These are phyloP conservation scores for Huntiella decipiens DNA, from an alignment of 2,329 filamentous ascomycete species.

Conservation along the genomic window DNA sequence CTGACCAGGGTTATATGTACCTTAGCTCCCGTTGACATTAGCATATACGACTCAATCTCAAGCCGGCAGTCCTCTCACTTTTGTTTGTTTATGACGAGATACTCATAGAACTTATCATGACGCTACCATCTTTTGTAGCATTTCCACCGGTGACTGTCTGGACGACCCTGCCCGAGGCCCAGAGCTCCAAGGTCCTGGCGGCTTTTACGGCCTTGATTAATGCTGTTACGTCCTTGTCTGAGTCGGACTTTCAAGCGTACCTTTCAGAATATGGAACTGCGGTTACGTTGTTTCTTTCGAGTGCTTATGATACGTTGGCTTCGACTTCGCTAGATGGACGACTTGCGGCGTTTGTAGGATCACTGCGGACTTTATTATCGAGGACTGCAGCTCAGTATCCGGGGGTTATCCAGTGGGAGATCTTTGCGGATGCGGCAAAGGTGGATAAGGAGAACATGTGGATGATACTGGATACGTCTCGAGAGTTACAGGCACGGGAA, in stretches of 20 bases:
- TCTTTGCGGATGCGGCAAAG: slow-evolving; percentile 54
- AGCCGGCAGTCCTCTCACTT: too few relatives aligned
- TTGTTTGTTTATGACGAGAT: too few relatives aligned
- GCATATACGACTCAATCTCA: too few relatives aligned
- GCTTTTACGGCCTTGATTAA: slow-evolving; percentile 55
- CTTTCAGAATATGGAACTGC: background rate
- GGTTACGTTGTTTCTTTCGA: slow-evolving; percentile 35
- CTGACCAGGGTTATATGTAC: slow-evolving; percentile 9
- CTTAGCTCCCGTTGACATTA: too few relatives aligned
- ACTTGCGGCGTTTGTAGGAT: background rate
- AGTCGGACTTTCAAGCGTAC: slow-evolving; percentile 31
- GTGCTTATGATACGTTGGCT: slow-evolving; percentile 42
- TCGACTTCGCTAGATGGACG: slow-evolving; percentile 2
- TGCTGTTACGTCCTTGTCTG: slow-evolving; percentile 40
- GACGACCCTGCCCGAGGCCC: slow-evolving; percentile 42
- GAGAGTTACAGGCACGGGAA: slow-evolving; percentile 27
- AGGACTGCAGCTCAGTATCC: slow-evolving; percentile 16
- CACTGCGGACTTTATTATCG: background rate
- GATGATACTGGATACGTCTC: slow-evolving; percentile 29
- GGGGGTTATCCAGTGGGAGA: slow-evolving; percentile 42
- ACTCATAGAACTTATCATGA: too few relatives aligned
- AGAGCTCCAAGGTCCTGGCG: slow-evolving; percentile 62
- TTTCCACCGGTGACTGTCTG: slow-evolving; percentile 55
- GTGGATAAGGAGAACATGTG: slow-evolving; percentile 36
- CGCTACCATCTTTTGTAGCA: slow-evolving; percentile 52